Conservation (phyloP, 2,329 filamentous ascomycete genomes). For the Trichoderma sp. region DNA sequence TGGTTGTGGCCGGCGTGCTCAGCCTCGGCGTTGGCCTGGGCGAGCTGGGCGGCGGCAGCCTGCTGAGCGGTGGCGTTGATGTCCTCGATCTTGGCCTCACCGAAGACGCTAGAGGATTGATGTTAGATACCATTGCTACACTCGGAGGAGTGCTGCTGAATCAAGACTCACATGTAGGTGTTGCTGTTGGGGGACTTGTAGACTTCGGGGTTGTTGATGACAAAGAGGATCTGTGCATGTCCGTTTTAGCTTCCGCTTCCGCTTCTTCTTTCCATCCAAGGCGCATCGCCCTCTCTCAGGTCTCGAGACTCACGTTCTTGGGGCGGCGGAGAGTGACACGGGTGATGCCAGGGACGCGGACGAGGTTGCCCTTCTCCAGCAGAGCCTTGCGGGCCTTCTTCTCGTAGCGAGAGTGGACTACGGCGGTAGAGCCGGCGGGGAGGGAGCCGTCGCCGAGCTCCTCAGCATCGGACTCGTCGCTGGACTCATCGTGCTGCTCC, state of each 20-base stretch:
- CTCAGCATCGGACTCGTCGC: slow-evolving; percentile 77
- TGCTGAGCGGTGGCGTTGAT: slow-evolving; percentile 98
- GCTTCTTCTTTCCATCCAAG: slow-evolving; percentile 18
- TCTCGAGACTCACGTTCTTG: slow-evolving; percentile 83
- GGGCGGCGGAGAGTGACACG: slow-evolving; percentile 96
- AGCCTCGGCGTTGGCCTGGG: slow-evolving; percentile 65
- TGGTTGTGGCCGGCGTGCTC: slow-evolving; percentile 74
- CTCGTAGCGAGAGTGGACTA: slow-evolving; percentile 98
- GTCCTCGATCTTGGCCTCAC: slow-evolving; percentile 99
- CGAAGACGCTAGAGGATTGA: slow-evolving; percentile 75
- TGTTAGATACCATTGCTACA: slow-evolving; percentile 22
- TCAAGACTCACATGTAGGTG: slow-evolving; percentile 87
- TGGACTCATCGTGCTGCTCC: slow-evolving; percentile 68
- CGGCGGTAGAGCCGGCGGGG: slow-evolving; percentile 82
- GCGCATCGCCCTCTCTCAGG: not conserved
- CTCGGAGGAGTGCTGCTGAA: too few relatives aligned
- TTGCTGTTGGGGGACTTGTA: slow-evolving; percentile 99
- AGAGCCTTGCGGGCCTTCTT: slow-evolving; percentile 99
- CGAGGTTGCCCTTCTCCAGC: slow-evolving; percentile 96
- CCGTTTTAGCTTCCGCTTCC: slow-evolving; percentile 33
- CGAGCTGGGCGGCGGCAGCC: slow-evolving; percentile 84
- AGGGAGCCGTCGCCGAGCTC: slow-evolving; percentile 76
- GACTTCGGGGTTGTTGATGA: slow-evolving; percentile 99
- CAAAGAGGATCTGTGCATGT: slow-evolving; percentile 82
- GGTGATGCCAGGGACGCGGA: slow-evolving; percentile 95